phyloP scores from a whole-genome alignment of 164 flowering plant genomes.

The Tinospora cordifolia region DNA sequence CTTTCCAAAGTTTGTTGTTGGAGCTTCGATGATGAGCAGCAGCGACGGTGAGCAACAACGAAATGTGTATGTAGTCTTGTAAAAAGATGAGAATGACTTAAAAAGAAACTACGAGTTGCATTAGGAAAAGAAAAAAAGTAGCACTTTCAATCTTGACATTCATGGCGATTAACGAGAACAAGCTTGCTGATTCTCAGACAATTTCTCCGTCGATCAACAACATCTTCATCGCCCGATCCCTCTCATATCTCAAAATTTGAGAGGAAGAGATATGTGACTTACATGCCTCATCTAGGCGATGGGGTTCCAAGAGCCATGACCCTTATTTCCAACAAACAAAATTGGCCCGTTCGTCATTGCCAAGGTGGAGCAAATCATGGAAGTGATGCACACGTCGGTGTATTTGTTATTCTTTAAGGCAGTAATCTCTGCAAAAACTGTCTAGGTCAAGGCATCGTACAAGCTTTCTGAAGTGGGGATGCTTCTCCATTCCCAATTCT shows the following conservation, averaged over 20 bases:
- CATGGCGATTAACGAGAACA: conserved; percentile 16
- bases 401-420: too few species aligned
- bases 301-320: conserved; percentile 72
- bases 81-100: too few species aligned
- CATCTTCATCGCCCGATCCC: conserved; percentile 8
- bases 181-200: conserved; percentile 9
- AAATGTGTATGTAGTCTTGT: too few species aligned
- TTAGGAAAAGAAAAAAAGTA: background rate
- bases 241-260: conserved; percentile 23
- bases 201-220: background rate
- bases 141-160: background rate
- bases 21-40: too few species aligned
- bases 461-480: too few species aligned
- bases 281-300: conserved; percentile 91
- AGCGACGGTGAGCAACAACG: too few species aligned
- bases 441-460: too few species aligned
- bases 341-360: conserved; percentile 74
- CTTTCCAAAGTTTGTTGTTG: too few species aligned
- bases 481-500: too few species aligned
- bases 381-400: conserved; percentile 36
- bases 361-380: conserved; percentile 87
- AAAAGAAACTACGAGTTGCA: too few species aligned
- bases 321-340: conserved; percentile 77
- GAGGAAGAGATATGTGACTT: conserved; percentile 49
- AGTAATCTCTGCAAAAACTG: too few species aligned